phyloP scores from a whole-genome alignment of 306 rosid genomes.

The Lathyrus sativus region DNA sequence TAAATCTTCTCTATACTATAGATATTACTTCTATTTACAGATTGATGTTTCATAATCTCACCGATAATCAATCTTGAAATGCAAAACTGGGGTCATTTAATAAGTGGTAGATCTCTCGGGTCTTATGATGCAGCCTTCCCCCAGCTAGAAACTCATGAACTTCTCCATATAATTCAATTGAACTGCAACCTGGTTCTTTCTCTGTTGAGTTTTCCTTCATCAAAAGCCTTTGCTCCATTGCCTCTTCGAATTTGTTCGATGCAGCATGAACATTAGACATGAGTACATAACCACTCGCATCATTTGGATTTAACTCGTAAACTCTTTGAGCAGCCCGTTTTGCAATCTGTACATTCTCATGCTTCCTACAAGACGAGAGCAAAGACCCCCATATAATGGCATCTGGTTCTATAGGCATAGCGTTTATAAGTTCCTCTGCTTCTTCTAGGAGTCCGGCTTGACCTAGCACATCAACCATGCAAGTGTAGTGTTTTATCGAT shows the following conservation, averaged over 20 bases:
- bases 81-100: slow-evolving; percentile 44
- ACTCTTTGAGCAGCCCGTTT: slow-evolving; percentile 64
- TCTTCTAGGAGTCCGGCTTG: slow-evolving; percentile 73
- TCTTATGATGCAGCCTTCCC: slow-evolving; percentile 64
- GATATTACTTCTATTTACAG: slow-evolving; percentile 4
- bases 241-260: slow-evolving; percentile 57
- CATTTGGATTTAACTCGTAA: slow-evolving; percentile 62
- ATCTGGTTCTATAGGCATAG: slow-evolving; percentile 64
- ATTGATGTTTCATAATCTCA: slow-evolving; percentile 21
- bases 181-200: slow-evolving; percentile 89
- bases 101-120: slow-evolving; percentile 63
- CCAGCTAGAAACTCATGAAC: slow-evolving; percentile 81
- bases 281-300: slow-evolving; percentile 66
- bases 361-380: slow-evolving; percentile 73
- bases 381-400: slow-evolving; percentile 84
- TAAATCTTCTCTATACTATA: background rate
- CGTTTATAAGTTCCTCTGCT: slow-evolving; percentile 64
- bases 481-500: slow-evolving; percentile 74
- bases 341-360: slow-evolving; percentile 63
- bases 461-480: slow-evolving; percentile 80
- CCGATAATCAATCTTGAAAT: slow-evolving; percentile 20
- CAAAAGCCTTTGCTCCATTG: slow-evolving; percentile 60
- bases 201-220: slow-evolving; percentile 61
- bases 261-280: slow-evolving; percentile 74
- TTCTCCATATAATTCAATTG: slow-evolving; percentile 77